A percentile compares a stretch with the other conserved stretches of the same genome.
Evolutionary conservation across 768 basidiomycete genomes (phyloP).

Genomic region (Cyclocybe cylindracea): DNA sequence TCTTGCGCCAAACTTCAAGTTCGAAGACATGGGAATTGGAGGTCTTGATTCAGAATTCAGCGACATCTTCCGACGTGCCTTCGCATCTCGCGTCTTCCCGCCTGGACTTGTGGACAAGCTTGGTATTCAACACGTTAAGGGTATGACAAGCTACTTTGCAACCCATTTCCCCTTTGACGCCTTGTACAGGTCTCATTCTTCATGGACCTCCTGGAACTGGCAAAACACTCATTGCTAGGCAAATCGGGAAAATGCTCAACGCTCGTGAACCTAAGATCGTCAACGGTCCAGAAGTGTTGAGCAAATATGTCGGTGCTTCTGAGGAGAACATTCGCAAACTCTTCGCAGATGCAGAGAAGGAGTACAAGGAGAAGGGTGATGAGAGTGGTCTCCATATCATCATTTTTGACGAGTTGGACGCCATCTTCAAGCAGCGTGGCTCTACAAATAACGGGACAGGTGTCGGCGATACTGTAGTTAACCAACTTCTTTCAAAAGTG

Average conservation of each 20-base stretch:
- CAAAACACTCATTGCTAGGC: constrained; percentile 96
- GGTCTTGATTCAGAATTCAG: constrained; percentile 94
- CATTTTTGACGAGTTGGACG: constrained; percentile 98
- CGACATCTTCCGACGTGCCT: constrained; percentile 97
- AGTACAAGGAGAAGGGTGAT: constrained; percentile 98
- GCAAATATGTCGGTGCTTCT: constrained; percentile 95
- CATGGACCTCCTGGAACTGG: constrained; percentile 98
- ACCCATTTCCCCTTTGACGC: neutral
- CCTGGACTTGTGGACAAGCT: constrained; percentile 96
- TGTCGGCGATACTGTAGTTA: constrained; percentile 98
- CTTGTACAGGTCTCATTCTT: constrained; percentile 76
- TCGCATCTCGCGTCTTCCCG: constrained; percentile 98
- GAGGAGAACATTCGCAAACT: constrained; percentile 98
- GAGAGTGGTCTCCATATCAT: constrained; percentile 98
- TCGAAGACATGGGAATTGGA: constrained; percentile 99
- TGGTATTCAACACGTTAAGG: constrained; percentile 98
- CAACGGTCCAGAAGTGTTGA: constrained; percentile 96
- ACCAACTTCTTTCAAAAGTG: constrained; percentile 96
- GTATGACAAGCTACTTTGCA: constrained; percentile 37
- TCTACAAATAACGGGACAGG: constrained; percentile 90
- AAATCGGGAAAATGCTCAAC: constrained; percentile 99
- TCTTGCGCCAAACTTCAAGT: constrained; percentile 97
- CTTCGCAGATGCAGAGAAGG: constrained; percentile 97
- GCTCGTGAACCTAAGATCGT: constrained; percentile 98
- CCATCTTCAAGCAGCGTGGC: constrained; percentile 98